Evolutionary conservation across 345 rosid species (phyloP), one percentile per base, ranked within the genome.

Genomic region (Euphorbia lathyris): DNA sequence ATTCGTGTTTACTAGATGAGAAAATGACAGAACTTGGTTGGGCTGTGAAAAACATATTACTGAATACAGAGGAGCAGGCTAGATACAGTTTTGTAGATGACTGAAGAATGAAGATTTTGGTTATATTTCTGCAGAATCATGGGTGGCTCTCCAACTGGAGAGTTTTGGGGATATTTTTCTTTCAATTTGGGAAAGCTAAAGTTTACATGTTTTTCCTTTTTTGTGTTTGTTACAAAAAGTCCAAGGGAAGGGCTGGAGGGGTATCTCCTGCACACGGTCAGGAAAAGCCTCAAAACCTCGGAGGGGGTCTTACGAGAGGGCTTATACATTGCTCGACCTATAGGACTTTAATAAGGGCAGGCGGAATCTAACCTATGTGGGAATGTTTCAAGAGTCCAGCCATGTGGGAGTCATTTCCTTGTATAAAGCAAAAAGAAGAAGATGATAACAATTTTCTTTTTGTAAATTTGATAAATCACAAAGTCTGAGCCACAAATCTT

Each of bases 21-120:
- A 86, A 86, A 81, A 84, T 93, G 79, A 61, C 72, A 9, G 72
- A 78, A 40, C 63, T 66, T 26, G 96, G 96, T n/a, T 93, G 98
- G 97, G 77, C 85, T 52, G 71, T 69, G 14, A 88, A 85, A 76
- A 89, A 86, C 76, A 80, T 93, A 69, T 76, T 90, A 45, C 81
- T 90, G 73, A 87, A 72, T 48, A 50, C 83, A 19, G 76, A 77
- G 66, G 98, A 89, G 78, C 96, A 86, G 66, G 76, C 73, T 14
- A 72, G 87, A 64, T 93, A 90, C 76, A 81, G 81, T 71, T 89
- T 83, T 57, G 78, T 85, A 45, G 84, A 82, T 77, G 87, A 86
- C 68, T 82, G 77, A 81, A 52, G 48, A 34, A 43, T 48, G 22
- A 0, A 48, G 34, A 40, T 22, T 34, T 36, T 16, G 8, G 26